Percentiles rank a stretch among this genome's conserved stretches.
phyloP scores from a whole-genome alignment of 108 stramenopile species.

The Fistulifera pelliculosa region DNA sequence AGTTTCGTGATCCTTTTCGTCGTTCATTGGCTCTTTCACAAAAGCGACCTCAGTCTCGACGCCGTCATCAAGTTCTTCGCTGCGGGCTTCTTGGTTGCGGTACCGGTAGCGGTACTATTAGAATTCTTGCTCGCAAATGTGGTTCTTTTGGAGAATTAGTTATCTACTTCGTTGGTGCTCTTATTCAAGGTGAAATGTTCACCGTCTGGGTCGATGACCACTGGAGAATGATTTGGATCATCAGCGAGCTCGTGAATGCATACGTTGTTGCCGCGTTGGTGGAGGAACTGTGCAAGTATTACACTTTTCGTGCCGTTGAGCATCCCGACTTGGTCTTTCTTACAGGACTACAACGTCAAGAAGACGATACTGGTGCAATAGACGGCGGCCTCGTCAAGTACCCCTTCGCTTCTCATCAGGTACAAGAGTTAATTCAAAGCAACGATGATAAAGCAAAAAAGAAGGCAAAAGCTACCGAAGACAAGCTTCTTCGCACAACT shows the following conservation, averaged over 20 bases:
- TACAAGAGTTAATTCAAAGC: constrained; percentile 23
- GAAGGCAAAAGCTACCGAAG: constrained; percentile 1
- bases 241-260: constrained; percentile 69
- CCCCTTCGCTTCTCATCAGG: constrained; percentile 50
- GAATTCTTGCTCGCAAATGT: constrained; percentile 62
- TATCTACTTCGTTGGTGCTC: constrained; percentile 28
- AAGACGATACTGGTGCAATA: constrained; percentile 42
- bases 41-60: constrained; percentile 81
- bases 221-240: constrained; percentile 46
- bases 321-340: constrained; percentile 82
- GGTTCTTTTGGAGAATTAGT: constrained; percentile 29
- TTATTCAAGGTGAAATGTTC: constrained; percentile 38
- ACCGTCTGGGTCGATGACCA: constrained; percentile 42
- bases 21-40: constrained; percentile 79
- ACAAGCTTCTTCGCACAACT: constrained; percentile 5
- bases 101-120: constrained; percentile 62
- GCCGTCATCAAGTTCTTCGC: constrained; percentile 83
- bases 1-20: constrained; percentile 64
- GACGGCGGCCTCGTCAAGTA: constrained; percentile 68
- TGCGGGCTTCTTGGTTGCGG: constrained; percentile 73
- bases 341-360: constrained; percentile 60
- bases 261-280: constrained; percentile 74
- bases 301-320: constrained; percentile 76
- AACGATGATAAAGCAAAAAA: constrained; percentile 13
- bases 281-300: constrained; percentile 85